Evolutionary conservation across 2,329 filamentous ascomycete species (phyloP), one percentile per base, ranked within the genome.

Genomic region (Blastomyces parvus): DNA sequence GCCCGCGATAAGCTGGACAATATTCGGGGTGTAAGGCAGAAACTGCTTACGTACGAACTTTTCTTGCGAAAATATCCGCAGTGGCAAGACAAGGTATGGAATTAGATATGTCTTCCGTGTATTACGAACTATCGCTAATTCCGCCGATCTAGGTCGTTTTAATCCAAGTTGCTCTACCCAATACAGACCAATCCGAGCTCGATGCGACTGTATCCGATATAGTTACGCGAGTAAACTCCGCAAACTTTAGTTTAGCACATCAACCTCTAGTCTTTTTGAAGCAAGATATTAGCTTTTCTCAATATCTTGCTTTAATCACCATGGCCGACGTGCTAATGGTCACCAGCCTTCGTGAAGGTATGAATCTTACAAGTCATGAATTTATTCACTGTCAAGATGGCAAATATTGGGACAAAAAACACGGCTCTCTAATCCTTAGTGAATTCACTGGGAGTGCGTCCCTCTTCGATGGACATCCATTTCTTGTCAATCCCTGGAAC

Each of bases 331-430:
- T 88, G 2, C 80, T 97, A 59, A 94, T 97, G 85, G 94, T 97
- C 71, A 95, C 93, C 1, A 95, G 91, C 72, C 86, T 97, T 69
- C 90, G 94, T 61, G 93, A 97, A 74, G 93, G 93, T 66, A 97
- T 97, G 94, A 97, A 97, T 73, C 78, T 97, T 63, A 97, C 93
- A 0, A 92, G 89, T 6, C 94, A 97, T 73, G 93, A 97, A 74
- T 97, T 91, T 71, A 84, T 97, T 42, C 90, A 90, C 68, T 97
- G 92, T 72, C 93, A 97, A 72, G 93, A 97, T 71, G 92, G 92
- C 50, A 84, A 84, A 68, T 81, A 84, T 66, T 80, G 82, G 2
- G 80, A 86, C 63, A 91, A 91, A 78, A 92, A 90, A 76, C 86
- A 94, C 70, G 91, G 91, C 1, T 92, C 91, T 0, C 81, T 97